These are phyloP conservation scores for Vitis hybrid DNA, from an alignment of 177 flowering plant genomes.

Conservation along the genomic window DNA sequence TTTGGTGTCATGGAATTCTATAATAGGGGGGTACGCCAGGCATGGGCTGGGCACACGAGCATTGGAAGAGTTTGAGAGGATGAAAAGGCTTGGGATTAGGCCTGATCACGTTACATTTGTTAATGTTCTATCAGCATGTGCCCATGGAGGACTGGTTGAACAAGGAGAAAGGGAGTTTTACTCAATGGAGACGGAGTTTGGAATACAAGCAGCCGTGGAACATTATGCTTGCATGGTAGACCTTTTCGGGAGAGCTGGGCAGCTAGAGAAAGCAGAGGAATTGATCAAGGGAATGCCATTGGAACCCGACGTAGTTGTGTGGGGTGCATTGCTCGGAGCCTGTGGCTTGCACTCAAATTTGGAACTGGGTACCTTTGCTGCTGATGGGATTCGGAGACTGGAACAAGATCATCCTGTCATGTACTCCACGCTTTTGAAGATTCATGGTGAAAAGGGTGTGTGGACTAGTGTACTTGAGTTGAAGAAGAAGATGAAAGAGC, in stretches of 20 bases:
- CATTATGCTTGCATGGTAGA: conserved; percentile 59
- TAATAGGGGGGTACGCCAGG: conserved; percentile 29
- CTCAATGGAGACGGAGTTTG: conserved; percentile 29
- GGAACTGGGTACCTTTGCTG: conserved; percentile 34
- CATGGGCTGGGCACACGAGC: conserved; percentile 26
- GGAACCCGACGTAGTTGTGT: conserved; percentile 42
- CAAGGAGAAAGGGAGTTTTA: conserved; percentile 28
- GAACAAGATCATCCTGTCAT: conserved; percentile 30
- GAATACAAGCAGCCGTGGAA: conserved; percentile 28
- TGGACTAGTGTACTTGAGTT: conserved; percentile 24
- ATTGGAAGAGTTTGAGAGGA: conserved; percentile 21
- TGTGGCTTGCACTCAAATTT: conserved; percentile 39
- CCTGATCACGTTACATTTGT: conserved; percentile 30
- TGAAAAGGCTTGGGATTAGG: conserved; percentile 9
- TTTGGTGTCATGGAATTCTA: conserved; percentile 24
- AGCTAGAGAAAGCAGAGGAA: conserved; percentile 39
- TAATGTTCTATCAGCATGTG: conserved; percentile 23
- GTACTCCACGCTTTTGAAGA: conserved; percentile 24
- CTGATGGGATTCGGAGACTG: conserved; percentile 26
- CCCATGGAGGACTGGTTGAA: conserved; percentile 23
- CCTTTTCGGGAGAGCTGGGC: conserved; percentile 43
- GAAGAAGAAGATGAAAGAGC: conserved; percentile 24
- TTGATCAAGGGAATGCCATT: conserved; percentile 39
- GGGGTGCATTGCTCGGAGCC: conserved; percentile 55
- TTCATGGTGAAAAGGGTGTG: conserved; percentile 33